Evolutionary conservation across 2,329 filamentous ascomycete species (phyloP).

Genomic region (Diaporthe humulicola): DNA sequence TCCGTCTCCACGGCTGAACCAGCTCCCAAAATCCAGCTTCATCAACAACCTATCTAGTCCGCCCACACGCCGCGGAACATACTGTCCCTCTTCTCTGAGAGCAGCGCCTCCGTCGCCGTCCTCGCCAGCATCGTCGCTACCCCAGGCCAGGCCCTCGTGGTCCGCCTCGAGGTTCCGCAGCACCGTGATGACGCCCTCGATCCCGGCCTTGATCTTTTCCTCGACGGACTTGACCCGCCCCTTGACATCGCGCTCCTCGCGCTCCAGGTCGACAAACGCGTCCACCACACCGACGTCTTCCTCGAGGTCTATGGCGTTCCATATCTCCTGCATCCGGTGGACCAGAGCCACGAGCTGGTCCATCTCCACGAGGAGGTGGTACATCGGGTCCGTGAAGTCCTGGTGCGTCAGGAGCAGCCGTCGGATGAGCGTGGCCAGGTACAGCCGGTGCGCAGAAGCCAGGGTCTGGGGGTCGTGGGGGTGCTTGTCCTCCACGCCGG

Average conservation of each 20-base stretch:
- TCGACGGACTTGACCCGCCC: conserved; percentile 75
- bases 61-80: conserved; percentile 79
- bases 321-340: conserved; percentile 80
- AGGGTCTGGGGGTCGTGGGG: conserved; percentile 88
- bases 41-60: conserved; percentile 89
- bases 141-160: conserved; percentile 52
- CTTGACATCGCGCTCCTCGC: conserved; percentile 79
- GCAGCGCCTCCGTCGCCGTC: conserved; percentile 49
- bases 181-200: conserved; percentile 75
- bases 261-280: conserved; percentile 76
- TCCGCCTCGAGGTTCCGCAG: conserved; percentile 61
- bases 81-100: conserved; percentile 63
- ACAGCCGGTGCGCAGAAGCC: conserved; percentile 82
- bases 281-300: conserved; percentile 86
- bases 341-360: conserved; percentile 86
- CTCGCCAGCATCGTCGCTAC: conserved; percentile 41
- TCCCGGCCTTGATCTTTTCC: conserved; percentile 73
- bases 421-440: conserved; percentile 77
- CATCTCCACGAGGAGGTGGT: conserved; percentile 78
- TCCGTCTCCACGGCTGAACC: conserved; percentile 59
- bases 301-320: conserved; percentile 84
- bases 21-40: conserved; percentile 84
- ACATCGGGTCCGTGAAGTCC: conserved; percentile 74
- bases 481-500: conserved; percentile 42
- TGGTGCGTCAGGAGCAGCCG: conserved; percentile 76